Evolutionary conservation across 495 filamentous ascomycete genomes (phyloP), one percentile per base, ranked within the genome.

Genomic region (Hamigera avellanea): DNA sequence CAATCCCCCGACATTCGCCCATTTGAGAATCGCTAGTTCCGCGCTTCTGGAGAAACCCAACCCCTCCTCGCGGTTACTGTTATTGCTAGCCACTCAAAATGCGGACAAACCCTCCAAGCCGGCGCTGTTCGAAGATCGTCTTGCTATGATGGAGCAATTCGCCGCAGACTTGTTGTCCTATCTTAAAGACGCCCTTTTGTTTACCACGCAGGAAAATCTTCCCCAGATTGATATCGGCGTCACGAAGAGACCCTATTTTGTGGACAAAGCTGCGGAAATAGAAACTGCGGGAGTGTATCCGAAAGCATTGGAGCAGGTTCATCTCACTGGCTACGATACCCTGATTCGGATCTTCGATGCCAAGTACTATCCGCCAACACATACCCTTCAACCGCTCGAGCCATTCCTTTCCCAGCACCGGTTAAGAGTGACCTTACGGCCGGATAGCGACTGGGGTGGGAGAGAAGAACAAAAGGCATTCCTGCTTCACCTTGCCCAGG

Each of bases 61-160:
- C 18, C 44, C 37, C 2, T 40, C 64, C 1, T 59, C 70, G 13
- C 70, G 84, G 0, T 49, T 96, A 2, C 62, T 98, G 1, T 69
- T 98, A 0, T 69, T 98, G 0, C 78, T 96, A 14, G 80, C 86
- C 1, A 83, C 83, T 18, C 80, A 89, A 42, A 98, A 98, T 68
- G 89, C 88, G 1, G 89, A 98, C 52, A 98, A 98, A 50, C 76
- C 83, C 8, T 69, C 83, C 18, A 86, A 83, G 41, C 84, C 89
- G 0, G 87, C 86, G 2, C 49, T 67, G 0, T 95, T 94, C 46
- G 79, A 81, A 43, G 76, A 94, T 43, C 72, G 89, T 3, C 60
- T 98, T 7, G 72, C 68, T 8, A 86, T 95, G 80, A 93, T 98
- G 86, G 73, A 73, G 31, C 52, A 84, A 1, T 84, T 95, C 39